A percentile compares a stretch with the other conserved stretches of the same genome.
phyloP scores from a whole-genome alignment of 805 yeast genomes.

The Nakazawaea wyomingensis region DNA sequence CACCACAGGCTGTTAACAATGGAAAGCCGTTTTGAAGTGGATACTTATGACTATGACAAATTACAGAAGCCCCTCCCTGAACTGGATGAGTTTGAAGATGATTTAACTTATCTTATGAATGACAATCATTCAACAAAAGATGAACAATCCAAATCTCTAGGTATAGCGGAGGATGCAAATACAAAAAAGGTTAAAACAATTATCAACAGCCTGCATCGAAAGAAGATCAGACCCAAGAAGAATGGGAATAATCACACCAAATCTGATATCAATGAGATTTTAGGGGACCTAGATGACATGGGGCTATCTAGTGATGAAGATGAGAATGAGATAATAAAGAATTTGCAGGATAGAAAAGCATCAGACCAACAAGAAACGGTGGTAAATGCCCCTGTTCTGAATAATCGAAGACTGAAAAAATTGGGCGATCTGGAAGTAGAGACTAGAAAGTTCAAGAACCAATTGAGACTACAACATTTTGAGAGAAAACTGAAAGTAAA shows the following conservation, averaged over 20 bases:
- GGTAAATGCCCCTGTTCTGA: too few species aligned
- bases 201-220: too few species aligned
- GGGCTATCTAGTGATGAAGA: slow-evolving; percentile 7
- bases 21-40: slow-evolving; percentile 1
- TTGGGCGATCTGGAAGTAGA: too few species aligned
- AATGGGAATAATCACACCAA: not conserved
- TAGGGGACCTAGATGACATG: slow-evolving; percentile 5
- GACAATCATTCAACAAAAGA: too few species aligned
- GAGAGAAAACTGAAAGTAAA: too few species aligned
- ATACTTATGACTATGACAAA: slow-evolving; percentile 1
- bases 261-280: not conserved
- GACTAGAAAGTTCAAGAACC: not conserved
- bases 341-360: too few species aligned
- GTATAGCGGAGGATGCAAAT: too few species aligned
- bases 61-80: not conserved
- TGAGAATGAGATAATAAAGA: not conserved
- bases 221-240: not conserved
- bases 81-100: slow-evolving; percentile 5
- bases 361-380: too few species aligned
- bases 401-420: too few species aligned
- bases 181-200: too few species aligned
- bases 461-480: not conserved
- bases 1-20: too few species aligned
- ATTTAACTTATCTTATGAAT: slow-evolving; percentile 3
- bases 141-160: too few species aligned